phyloP scores from a whole-genome alignment of 1,139 yeast genomes.

The Nakaseomyces delphensis region DNA sequence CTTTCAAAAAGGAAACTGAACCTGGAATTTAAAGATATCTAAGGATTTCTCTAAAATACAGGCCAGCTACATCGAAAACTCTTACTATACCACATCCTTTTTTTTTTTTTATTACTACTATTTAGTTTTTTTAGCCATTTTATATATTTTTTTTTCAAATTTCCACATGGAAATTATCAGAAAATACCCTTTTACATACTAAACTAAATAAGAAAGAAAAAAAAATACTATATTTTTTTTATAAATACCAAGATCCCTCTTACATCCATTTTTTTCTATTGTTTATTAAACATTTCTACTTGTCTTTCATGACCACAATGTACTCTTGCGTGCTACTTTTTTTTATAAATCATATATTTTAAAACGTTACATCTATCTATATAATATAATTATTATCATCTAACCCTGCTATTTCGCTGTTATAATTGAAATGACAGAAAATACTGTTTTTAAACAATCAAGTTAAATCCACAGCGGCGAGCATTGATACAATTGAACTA shows the following conservation, averaged over 20 bases:
- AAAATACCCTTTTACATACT: neutral
- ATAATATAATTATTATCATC: neutral
- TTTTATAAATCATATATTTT: too few relatives aligned
- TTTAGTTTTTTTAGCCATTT: neutral
- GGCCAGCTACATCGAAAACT: too few relatives aligned
- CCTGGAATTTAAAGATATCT: too few relatives aligned
- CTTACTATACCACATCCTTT: neutral
- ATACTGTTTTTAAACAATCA: too few relatives aligned
- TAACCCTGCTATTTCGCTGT: too few relatives aligned
- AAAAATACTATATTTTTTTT: neutral
- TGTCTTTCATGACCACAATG: neutral
- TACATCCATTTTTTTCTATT: too few relatives aligned
- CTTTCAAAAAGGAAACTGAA: neutral
- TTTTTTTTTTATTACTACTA: neutral
- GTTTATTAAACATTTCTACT: too few relatives aligned
- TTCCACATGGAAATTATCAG: neutral
- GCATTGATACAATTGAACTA: too few relatives aligned
- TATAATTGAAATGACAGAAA: too few relatives aligned
- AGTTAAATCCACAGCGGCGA: too few relatives aligned
- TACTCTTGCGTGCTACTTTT: neutral
- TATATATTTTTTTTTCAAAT: neutral
- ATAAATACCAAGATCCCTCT: neutral
- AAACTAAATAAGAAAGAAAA: constrained; percentile 3
- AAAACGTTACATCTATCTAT: neutral
- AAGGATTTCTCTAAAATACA: too few relatives aligned